phyloP scores from a whole-genome alignment of 805 yeast species.

The Metschnikowia bowlesiae region DNA sequence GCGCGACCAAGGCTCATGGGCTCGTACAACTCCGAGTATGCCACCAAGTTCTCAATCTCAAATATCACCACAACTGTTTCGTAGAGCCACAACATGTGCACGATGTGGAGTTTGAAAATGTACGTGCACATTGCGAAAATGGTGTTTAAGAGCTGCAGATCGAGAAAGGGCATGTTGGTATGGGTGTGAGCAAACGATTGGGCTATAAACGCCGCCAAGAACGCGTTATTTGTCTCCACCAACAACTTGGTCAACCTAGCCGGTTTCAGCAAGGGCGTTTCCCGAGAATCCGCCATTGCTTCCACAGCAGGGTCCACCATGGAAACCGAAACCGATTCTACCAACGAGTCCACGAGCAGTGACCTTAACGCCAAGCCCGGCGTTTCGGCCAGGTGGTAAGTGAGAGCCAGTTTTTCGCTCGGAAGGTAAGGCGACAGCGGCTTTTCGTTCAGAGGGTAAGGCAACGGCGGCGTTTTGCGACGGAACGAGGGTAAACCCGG shows the following conservation, averaged over 20 bases:
- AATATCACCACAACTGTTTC: constrained; percentile 19
- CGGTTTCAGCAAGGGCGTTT: neutral
- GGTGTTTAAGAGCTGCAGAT: constrained; percentile 3
- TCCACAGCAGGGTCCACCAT: no score
- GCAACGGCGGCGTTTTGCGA: no score
- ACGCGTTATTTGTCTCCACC: constrained; percentile 29
- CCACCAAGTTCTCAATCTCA: constrained; percentile 7
- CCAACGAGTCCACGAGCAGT: no score
- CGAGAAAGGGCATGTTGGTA: constrained; percentile 17
- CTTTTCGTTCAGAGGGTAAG: no score
- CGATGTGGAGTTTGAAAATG: constrained; percentile 30
- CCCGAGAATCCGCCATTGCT: no score
- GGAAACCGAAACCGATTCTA: no score
- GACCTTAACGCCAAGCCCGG: no score
- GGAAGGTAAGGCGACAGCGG: no score
- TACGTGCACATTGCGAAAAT: constrained; percentile 21
- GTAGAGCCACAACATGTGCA: constrained; percentile 29
- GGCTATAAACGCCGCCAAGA: constrained; percentile 31
- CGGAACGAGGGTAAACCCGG: no score
- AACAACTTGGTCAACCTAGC: constrained; percentile 8
- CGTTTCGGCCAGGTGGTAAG: no score
- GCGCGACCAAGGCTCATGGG: constrained; percentile 5
- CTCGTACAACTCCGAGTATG: constrained; percentile 12
- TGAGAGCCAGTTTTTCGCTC: no score
- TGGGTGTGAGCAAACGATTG: constrained; percentile 30